These are phyloP conservation scores for Echium plantagineum DNA, from an alignment of 257 asterid genomes.

Conservation along the genomic window DNA sequence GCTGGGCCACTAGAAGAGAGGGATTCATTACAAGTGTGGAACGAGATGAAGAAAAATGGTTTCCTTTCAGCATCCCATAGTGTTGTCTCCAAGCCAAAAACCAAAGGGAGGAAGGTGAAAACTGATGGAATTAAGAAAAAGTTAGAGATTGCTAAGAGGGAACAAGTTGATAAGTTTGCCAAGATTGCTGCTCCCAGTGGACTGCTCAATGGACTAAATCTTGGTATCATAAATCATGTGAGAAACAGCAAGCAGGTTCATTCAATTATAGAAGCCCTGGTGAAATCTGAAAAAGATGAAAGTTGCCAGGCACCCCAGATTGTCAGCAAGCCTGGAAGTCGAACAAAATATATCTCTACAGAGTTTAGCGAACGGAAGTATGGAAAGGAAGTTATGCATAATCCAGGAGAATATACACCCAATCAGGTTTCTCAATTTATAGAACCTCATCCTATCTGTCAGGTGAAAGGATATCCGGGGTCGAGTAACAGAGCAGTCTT, in stretches of 20 bases:
- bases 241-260: conserved; percentile 86
- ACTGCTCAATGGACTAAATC: conserved; percentile 79
- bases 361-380: conserved; percentile 17
- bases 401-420: conserved; percentile 10
- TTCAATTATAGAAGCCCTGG: conserved; percentile 80
- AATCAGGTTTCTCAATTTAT: conserved; percentile 14
- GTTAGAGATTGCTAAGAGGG: conserved; percentile 73
- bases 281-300: conserved; percentile 48
- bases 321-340: conserved; percentile 26
- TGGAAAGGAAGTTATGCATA: conserved; percentile 4
- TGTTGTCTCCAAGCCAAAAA: conserved; percentile 39
- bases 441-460: conserved; percentile 22
- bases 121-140: conserved; percentile 43
- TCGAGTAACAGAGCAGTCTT: conserved; percentile 26
- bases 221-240: conserved; percentile 91
- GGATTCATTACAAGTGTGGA: conserved; percentile 65
- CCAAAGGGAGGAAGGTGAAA: conserved; percentile 48
- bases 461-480: conserved; percentile 17
- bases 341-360: conserved; percentile 17
- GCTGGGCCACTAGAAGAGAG: conserved; percentile 47
- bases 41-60: conserved; percentile 76
- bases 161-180: conserved; percentile 77
- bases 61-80: conserved; percentile 41
- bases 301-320: conserved; percentile 12
- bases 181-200: conserved; percentile 93